A percentile compares a stretch with the other conserved stretches of the same genome.
Evolutionary conservation across 2,329 filamentous ascomycete genomes (phyloP).

Genomic region (Botrytis paeoniae): DNA sequence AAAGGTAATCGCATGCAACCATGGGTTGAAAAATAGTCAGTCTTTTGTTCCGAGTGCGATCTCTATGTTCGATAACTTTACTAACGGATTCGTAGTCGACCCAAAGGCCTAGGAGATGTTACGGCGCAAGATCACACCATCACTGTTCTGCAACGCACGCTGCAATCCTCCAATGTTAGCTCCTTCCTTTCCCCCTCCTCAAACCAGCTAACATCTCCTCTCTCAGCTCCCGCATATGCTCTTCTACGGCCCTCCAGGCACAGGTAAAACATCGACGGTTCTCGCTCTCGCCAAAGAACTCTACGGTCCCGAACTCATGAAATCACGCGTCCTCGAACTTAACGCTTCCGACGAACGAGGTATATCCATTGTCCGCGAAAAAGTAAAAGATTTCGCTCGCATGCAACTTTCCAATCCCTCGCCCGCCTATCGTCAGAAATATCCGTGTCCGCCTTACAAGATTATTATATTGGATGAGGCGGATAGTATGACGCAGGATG

Average conservation of each 20-base stretch:
- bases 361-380: constrained; percentile 93
- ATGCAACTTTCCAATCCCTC: constrained; percentile 82
- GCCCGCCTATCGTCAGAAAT: constrained; percentile 63
- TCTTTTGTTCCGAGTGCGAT: background rate
- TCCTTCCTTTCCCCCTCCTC: background rate
- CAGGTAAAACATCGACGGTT: constrained; percentile 96
- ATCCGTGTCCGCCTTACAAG: constrained; percentile 96
- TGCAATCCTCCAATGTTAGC: constrained; percentile 86
- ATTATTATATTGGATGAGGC: constrained; percentile 98
- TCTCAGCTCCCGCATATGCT: constrained; percentile 93
- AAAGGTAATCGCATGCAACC: constrained; percentile 71
- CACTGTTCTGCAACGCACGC: constrained; percentile 82
- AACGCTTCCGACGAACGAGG: constrained; percentile 99
- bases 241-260: constrained; percentile 96
- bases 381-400: constrained; percentile 96
- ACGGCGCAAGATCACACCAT: constrained; percentile 97
- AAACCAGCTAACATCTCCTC: constrained; percentile 24
- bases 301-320: constrained; percentile 91
- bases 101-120: constrained; percentile 90
- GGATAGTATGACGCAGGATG: constrained; percentile 98
- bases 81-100: constrained; percentile 53
- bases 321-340: constrained; percentile 92
- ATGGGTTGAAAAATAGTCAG: constrained; percentile 99
- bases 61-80: background rate
- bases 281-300: constrained; percentile 96